These are phyloP conservation scores for Zygnema circumcarinatum DNA, from an alignment of 139 green algal species.

Conservation along the genomic window DNA sequence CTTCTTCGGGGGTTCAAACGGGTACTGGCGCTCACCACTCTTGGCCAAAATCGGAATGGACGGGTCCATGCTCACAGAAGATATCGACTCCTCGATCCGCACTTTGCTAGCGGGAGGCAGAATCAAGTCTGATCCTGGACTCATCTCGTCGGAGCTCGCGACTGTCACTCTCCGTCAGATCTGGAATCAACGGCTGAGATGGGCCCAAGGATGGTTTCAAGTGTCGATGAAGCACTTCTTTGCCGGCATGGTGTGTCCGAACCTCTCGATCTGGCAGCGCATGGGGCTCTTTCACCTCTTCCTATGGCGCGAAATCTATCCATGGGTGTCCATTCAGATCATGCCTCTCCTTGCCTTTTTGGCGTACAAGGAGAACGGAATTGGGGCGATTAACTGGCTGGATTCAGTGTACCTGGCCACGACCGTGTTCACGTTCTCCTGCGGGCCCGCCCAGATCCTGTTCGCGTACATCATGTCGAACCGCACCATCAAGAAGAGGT, in stretches of 20 bases:
- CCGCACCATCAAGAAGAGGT: slow-evolving; percentile 42
- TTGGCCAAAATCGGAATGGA: slow-evolving; percentile 53
- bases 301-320: slow-evolving; percentile 50
- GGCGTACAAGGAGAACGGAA: slow-evolving; percentile 44
- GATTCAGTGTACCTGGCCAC: slow-evolving; percentile 49
- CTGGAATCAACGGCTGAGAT: slow-evolving; percentile 58
- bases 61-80: slow-evolving; percentile 51
- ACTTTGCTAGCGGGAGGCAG: slow-evolving; percentile 24
- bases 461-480: slow-evolving; percentile 23
- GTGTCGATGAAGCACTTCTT: slow-evolving; percentile 49
- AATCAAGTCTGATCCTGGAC: slow-evolving; percentile 45
- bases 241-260: slow-evolving; percentile 17
- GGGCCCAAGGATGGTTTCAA: slow-evolving; percentile 60
- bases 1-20: slow-evolving; percentile 57
- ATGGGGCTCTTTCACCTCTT: slow-evolving; percentile 47
- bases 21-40: slow-evolving; percentile 42
- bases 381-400: slow-evolving; percentile 48
- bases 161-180: slow-evolving; percentile 37
- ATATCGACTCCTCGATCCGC: slow-evolving; percentile 53
- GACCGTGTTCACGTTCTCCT: slow-evolving; percentile 51
- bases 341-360: slow-evolving; percentile 49
- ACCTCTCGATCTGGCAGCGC: slow-evolving; percentile 33
- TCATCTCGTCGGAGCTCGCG: slow-evolving; percentile 48
- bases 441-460: slow-evolving; percentile 40
- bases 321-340: slow-evolving; percentile 51